A percentile compares a stretch with the other conserved stretches of the same genome.
Evolutionary conservation across 495 filamentous ascomycete species (phyloP).

Genomic region (Bombardia bombarda): DNA sequence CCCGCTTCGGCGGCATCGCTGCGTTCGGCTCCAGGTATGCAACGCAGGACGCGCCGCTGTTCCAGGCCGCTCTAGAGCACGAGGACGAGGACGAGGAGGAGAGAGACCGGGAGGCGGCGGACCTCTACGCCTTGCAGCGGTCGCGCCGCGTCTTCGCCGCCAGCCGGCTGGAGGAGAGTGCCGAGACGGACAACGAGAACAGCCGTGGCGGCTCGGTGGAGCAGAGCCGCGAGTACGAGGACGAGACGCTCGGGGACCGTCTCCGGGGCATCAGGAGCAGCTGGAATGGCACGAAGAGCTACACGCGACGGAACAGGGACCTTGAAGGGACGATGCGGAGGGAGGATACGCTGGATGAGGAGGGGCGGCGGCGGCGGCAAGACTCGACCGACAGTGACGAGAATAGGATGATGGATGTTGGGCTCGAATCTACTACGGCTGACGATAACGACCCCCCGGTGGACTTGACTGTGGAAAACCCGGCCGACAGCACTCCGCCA

Average conservation of each 20-base stretch:
- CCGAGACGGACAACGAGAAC: slow-evolving; percentile 66
- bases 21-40: slow-evolving; percentile 65
- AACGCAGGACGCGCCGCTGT: slow-evolving; percentile 78
- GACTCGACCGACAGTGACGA: slow-evolving; percentile 40
- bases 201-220: slow-evolving; percentile 47
- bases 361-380: too few relatives aligned
- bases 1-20: slow-evolving; percentile 64
- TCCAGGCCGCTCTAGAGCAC: slow-evolving; percentile 74
- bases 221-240: slow-evolving; percentile 45
- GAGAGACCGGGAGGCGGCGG: slow-evolving; percentile 83
- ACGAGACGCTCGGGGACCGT: slow-evolving; percentile 27
- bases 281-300: slow-evolving; percentile 46
- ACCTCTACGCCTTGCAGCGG: slow-evolving; percentile 82
- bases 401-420: slow-evolving; percentile 77
- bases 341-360: slow-evolving; percentile 30
- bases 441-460: slow-evolving; percentile 52
- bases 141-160: slow-evolving; percentile 83
- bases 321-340: slow-evolving; percentile 37
- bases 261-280: slow-evolving; percentile 53
- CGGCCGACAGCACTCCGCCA: slow-evolving; percentile 60
- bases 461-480: slow-evolving; percentile 48
- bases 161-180: slow-evolving; percentile 69
- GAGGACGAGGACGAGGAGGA: slow-evolving; percentile 87
- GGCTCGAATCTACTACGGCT: slow-evolving; percentile 59
- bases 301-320: slow-evolving; percentile 12